Base-by-base conservation (phyloP, 768 basidiomycete genomes). In the Cyclocybe cylindracea region DNA sequence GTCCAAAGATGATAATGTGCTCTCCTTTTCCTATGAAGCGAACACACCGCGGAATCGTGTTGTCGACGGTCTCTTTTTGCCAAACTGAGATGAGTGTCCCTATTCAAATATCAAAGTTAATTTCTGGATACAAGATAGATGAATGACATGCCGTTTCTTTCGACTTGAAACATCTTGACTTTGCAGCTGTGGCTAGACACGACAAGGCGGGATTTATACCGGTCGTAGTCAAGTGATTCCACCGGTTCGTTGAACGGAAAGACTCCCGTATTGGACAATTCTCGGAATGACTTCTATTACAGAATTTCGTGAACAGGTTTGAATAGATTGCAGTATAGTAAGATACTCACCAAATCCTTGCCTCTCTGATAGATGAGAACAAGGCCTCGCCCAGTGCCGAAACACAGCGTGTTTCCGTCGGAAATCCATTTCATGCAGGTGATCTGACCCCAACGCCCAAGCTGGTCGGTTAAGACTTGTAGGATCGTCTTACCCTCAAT, bases 401-500 rank as follows among this genome's bases (percentile, higher is more conserved):
- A 54, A 37, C 46, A 48, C 13, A 54, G 32, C 7, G 35, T 13
- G 6, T 38, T 9, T 10, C 19, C 34, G n/a, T 29, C 36, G 10
- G 18, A 8, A 10, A 52, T n/a, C 53, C 53, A 54, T 18, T 37
- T 31, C 10, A 48, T 16, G 14, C 46, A 43, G 5, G 53, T 54
- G 35, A 54, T 48, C 33, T 54, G 53, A 5, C 53, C 53, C 53
- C 53, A 54, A n/a, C 53, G 39, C 39, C 47, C 46, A 10, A 39
- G 29, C 9, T 42, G 18, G 34, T 53, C 51, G 5, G 10, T 24
- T 14, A 54, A 31, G 4, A 38, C 14, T 14, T 48, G 46, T 11
- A 31, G 24, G 8, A 2, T 7, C 19, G 42, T 13, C 36, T 39
- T 48, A 10, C 14, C 9, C 5, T 16, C 10, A 18, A 54, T 10